Base-by-base conservation (phyloP, 345 rosid species). In the Anacardium occidentale region DNA sequence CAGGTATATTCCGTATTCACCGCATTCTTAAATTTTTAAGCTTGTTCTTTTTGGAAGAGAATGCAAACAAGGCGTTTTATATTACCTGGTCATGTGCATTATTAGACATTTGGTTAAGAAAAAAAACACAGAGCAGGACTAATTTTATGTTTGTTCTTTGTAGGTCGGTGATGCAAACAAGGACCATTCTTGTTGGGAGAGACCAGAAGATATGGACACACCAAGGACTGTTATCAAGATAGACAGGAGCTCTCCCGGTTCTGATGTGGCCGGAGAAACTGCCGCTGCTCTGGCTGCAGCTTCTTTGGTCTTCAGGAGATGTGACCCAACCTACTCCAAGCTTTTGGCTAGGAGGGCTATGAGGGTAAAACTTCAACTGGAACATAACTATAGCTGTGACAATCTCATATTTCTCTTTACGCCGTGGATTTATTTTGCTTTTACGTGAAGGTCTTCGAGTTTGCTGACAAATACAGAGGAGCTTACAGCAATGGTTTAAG, bases 191-290 rank as follows among this genome's bases (percentile, higher is more conserved):
- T 93, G 98, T 70, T 93, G 98, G 98, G 97, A 95, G 79, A 95
- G 99, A 81, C 99, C 99, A 8, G 98, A 95, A 74, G 99, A 95
- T 65, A 95, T 95, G 98, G 97, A 91, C 75, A 92, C 98, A 0
- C 83, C 91, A 2, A 89, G 99, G 59, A 96, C 80, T 71, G 98
- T 90, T 42, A 90, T 81, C 87, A 89, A 90, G 80, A 79, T 96
- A 14, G 93, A 91, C 79, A 66, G 74, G 69, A 87, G 82, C 83
- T 74, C 81, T 51, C 98, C 99, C 29, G 99, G 98, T 48, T 96
- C 99, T 26, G 99, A 96, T 75, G 94, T 96, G 6, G 99, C 98
- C 4, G 97, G 85, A 12, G 99, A 96, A 84, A 93, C 99, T 17
- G 99, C 98, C 8, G 97, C 99, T 10, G 99, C 99, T 26, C 81